Evolutionary conservation across 116 monocot species (phyloP), one percentile per base, ranked within the genome.

Genomic region (Iris pallida): DNA sequence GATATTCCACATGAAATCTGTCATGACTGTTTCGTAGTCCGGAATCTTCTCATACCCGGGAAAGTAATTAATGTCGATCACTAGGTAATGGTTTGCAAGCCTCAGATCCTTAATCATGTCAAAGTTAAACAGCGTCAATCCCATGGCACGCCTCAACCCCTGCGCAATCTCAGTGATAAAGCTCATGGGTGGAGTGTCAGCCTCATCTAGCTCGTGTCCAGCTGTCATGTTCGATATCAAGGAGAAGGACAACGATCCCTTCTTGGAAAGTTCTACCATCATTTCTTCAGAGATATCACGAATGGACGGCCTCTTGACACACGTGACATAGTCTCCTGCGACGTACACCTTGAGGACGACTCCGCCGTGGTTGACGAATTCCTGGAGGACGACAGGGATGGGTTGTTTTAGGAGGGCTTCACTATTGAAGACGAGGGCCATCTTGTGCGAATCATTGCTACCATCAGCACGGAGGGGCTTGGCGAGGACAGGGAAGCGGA

Each of bases 281-380:
- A n/a, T 57, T 20, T 73, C 64, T 10, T 47, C 53, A 5, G 82
- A 47, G 43, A 82, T 57, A 55, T 82, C 82, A 11, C 77, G 77
- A 7, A 82, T 46, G 45, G 77, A 77, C 54, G 63, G 59, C 5
- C 82, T 61, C 59, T 65, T 77, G 9, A 82, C 77, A 61, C 82
- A 82, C 41, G 46, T 63, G 41, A 70, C 73, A 30, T 55, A 62
- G 41, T 76, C 77, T 11, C 69, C 82, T 4, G 68, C 77, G 4
- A 82, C 82, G 55, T 77, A 82, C 9, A 82, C 82, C 68, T 82
- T 82, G 62, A 77, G 73, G 54, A 82, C 63, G 7, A 82, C 73
- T 5, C 82, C 82, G 6, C 82, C 82, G 55, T 82, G 82, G 69
- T 82, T 77, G 57, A 77, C 77, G 57, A 82, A 82, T 40, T 82